Evolutionary conservation across 768 basidiomycete species (phyloP).

Genomic region (Auricularia auricula-judae): DNA sequence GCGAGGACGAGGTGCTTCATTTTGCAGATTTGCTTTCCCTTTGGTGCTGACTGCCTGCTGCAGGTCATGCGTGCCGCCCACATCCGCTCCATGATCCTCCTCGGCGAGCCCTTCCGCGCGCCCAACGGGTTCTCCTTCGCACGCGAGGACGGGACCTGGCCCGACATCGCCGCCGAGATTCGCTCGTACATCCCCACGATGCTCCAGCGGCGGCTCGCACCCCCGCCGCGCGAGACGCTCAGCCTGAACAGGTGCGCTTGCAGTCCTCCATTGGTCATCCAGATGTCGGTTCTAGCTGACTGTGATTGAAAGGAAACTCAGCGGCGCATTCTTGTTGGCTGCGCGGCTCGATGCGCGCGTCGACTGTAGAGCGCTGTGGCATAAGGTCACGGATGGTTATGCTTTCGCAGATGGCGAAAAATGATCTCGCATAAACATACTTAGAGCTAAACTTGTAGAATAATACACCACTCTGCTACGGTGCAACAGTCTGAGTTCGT

Average conservation of each 20-base stretch:
- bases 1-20: conserved; percentile 60
- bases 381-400: conserved; percentile 41
- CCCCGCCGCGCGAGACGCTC: conserved; percentile 91
- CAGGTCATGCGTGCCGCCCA: conserved; percentile 85
- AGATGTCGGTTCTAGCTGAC: background rate
- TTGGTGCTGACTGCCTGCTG: background rate
- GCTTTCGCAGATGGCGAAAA: conserved; percentile 9
- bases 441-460: too few relatives aligned
- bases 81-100: conserved; percentile 66
- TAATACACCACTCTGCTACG: too few relatives aligned
- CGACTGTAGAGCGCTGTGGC: conserved; percentile 68
- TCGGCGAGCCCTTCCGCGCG: conserved; percentile 74
- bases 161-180: conserved; percentile 65
- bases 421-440: too few relatives aligned
- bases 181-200: conserved; percentile 79
- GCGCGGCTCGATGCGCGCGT: conserved; percentile 63
- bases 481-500: too few relatives aligned
- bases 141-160: conserved; percentile 36
- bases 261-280: background rate
- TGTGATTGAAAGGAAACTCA: conserved; percentile 48
- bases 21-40: background rate
- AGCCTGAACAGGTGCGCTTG: conserved; percentile 69
- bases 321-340: conserved; percentile 72
- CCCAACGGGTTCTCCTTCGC: conserved; percentile 76
- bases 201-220: conserved; percentile 78